These are phyloP conservation scores for Cladophialophora chaetospira DNA, from an alignment of 2,329 filamentous ascomycete genomes.

Conservation along the genomic window DNA sequence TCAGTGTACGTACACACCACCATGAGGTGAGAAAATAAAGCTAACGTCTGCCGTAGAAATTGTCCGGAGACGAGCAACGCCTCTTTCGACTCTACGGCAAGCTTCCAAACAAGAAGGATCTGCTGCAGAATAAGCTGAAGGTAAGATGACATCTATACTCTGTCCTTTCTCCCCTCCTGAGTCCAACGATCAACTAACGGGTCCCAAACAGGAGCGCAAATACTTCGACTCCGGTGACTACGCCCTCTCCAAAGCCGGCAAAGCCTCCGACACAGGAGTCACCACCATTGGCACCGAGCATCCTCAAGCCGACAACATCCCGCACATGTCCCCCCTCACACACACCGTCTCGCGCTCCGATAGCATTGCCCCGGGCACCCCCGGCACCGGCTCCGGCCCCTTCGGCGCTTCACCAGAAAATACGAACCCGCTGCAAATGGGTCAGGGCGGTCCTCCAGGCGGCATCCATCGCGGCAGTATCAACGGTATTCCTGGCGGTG, in stretches of 20 bases:
- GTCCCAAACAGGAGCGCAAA: conserved; percentile 72
- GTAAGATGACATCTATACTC: conserved; percentile 39
- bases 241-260: conserved; percentile 94
- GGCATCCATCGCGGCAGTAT: conserved; percentile 48
- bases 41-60: conserved; percentile 60
- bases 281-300: conserved; percentile 94
- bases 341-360: conserved; percentile 45
- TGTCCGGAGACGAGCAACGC: conserved; percentile 92
- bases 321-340: conserved; percentile 72
- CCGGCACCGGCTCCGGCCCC: conserved; percentile 35
- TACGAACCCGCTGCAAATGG: conserved; percentile 30
- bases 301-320: conserved; percentile 92
- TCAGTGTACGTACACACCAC: conserved; percentile 59
- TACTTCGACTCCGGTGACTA: conserved; percentile 98
- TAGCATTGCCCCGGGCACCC: conserved; percentile 32
- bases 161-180: background rate
- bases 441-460: conserved; percentile 10
- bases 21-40: background rate
- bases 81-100: conserved; percentile 98
- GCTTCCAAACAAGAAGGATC: conserved; percentile 91
- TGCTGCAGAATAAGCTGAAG: conserved; percentile 97
- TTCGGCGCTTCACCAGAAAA: conserved; percentile 31
- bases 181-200: background rate
- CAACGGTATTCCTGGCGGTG: conserved; percentile 44
- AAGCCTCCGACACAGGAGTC: conserved; percentile 89